Evolutionary conservation across 1,284 basidiomycete species (phyloP).

Genomic region (Rhodotorula sp.): DNA sequence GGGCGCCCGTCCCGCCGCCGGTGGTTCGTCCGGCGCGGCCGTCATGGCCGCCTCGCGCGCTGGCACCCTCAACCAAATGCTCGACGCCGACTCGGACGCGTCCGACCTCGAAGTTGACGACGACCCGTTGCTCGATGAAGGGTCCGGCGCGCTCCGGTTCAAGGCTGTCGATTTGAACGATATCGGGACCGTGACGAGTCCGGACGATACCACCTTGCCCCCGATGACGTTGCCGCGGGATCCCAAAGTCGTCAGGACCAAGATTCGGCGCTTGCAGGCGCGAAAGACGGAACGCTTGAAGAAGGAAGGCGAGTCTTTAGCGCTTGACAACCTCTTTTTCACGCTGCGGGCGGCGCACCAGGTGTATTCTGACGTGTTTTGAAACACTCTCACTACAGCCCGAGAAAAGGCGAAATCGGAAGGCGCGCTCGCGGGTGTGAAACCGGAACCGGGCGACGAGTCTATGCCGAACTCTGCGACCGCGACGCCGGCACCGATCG

Average conservation of each 20-base stretch:
- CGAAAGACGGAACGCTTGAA: slow-evolving; percentile 30
- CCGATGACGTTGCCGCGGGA: slow-evolving; percentile 42
- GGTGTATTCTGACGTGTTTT: no score
- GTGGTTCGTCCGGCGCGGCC: slow-evolving; percentile 26
- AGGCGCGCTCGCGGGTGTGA: slow-evolving; percentile 14
- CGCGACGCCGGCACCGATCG: slow-evolving; percentile 23
- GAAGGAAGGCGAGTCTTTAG: slow-evolving; percentile 30
- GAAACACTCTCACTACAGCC: no score
- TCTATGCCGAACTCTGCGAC: slow-evolving; percentile 16
- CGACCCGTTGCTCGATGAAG: slow-evolving; percentile 19
- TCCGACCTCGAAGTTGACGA: slow-evolving; percentile 35
- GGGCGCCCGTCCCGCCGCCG: slow-evolving; percentile 11
- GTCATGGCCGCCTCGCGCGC: slow-evolving; percentile 39
- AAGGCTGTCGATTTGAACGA: slow-evolving; percentile 38
- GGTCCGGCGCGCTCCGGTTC: slow-evolving; percentile 10
- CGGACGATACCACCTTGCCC: slow-evolving; percentile 40
- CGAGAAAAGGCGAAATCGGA: slow-evolving; percentile 9
- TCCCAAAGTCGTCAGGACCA: slow-evolving; percentile 38
- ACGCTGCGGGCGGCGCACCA: not conserved
- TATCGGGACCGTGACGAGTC: slow-evolving; percentile 29
- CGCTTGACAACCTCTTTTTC: no score
- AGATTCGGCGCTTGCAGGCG: slow-evolving; percentile 34
- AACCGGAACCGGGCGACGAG: slow-evolving; percentile 25
- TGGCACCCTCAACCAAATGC: slow-evolving; percentile 26
- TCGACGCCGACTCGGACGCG: slow-evolving; percentile 31